Conservation (phyloP, 768 basidiomycete genomes). For the Cubamyces sp. region DNA sequence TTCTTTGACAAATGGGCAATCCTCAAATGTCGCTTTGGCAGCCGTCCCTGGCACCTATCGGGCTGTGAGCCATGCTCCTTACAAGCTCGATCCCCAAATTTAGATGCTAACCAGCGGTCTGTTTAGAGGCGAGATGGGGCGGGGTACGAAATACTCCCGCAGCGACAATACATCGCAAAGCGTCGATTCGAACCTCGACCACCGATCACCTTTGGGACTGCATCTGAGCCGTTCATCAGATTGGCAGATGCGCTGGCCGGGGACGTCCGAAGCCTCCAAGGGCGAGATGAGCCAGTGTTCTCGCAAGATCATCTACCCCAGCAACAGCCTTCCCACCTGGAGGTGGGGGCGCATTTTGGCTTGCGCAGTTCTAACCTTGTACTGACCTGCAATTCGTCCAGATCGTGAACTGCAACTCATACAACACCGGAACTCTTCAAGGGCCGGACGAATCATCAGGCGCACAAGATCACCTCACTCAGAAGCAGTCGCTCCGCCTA, state of each 20-base stretch:
- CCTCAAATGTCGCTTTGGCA: not conserved
- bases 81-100: too few relatives aligned
- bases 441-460: not conserved
- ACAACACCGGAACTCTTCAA: not conserved
- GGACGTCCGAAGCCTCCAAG: not conserved
- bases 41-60: not conserved
- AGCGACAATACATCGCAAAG: slow-evolving; percentile 11
- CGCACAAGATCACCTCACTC: too few relatives aligned
- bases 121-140: not conserved
- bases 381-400: not conserved
- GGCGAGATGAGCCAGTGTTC: slow-evolving; percentile 15
- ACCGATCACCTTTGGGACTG: slow-evolving; percentile 12
- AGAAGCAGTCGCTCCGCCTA: too few relatives aligned
- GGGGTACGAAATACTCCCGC: slow-evolving; percentile 4
- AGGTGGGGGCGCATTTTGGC: not conserved
- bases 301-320: slow-evolving; percentile 15
- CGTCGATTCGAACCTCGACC: slow-evolving; percentile 4
- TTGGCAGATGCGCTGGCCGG: slow-evolving; percentile 12
- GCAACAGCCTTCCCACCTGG: slow-evolving; percentile 18
- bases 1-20: not conserved
- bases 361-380: not conserved
- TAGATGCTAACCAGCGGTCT: too few relatives aligned
- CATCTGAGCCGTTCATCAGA: slow-evolving; percentile 5
- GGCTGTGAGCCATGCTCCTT: not conserved
- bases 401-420: too few relatives aligned